These are phyloP conservation scores for Leishmania aethiopica DNA, from an alignment of 208 protist genomes.

Conservation along the genomic window DNA sequence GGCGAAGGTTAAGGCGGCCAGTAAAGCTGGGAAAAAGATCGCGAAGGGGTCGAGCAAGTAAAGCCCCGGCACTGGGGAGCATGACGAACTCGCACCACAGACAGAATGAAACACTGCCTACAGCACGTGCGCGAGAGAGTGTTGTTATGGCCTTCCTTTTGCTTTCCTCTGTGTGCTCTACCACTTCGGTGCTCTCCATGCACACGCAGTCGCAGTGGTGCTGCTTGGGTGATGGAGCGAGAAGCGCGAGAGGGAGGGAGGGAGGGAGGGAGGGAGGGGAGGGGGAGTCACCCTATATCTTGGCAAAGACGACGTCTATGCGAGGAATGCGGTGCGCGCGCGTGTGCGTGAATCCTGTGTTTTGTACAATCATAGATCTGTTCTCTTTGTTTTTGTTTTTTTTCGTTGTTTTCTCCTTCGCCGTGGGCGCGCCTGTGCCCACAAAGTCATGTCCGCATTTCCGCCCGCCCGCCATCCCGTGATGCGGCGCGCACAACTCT, in stretches of 20 bases:
- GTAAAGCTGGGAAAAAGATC: constrained; percentile 24
- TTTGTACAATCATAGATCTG: neutral
- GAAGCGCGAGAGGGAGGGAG: neutral
- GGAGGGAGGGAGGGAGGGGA: too few species aligned
- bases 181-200: neutral
- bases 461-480: neutral
- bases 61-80: neutral
- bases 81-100: neutral
- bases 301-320: neutral
- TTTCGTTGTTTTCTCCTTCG: neutral
- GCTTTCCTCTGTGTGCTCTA: neutral
- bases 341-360: neutral
- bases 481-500: neutral
- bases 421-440: neutral
- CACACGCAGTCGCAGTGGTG: neutral
- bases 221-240: neutral
- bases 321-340: neutral
- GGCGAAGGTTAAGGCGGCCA: constrained; percentile 28
- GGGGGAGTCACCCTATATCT: neutral
- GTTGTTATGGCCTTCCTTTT: neutral
- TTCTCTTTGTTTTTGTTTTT: neutral
- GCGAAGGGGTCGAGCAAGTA: constrained; percentile 17
- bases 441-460: neutral
- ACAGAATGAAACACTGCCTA: neutral
- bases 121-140: neutral